Base-by-base conservation (phyloP, 768 basidiomycete species). In the Pleurotus salmoneostramineus region DNA sequence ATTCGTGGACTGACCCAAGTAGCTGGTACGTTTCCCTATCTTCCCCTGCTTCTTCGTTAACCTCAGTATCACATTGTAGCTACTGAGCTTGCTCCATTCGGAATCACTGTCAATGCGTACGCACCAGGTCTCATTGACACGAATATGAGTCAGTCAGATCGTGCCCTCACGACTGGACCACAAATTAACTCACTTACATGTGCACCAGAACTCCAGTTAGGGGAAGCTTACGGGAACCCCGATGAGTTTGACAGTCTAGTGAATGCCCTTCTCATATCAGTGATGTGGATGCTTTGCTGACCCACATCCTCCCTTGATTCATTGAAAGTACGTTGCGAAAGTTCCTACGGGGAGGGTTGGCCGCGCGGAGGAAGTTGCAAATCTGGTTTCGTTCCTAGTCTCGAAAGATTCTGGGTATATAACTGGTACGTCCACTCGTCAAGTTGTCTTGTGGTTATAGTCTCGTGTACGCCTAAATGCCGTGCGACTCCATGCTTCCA, bases 71-170 rank as follows among this genome's bases (percentile, higher is more conserved):
- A 35, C 27, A 55, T 49, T 6, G 8, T 42, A 78, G 76, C 77
- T 0, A 40, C 63, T 15, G 76, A 78, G 60, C 63, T 77, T 3
- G 76, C 68, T 6, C 60, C 60, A 31, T 60, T 77, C 56, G 64
- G 64, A 5, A 80, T 79, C 36, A 77, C 73, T 1, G 76, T 77
- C 14, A 79, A 80, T 37, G 71, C 74, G 1, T 77, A 77, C 50
- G 71, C 74, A 6, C 74, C 74, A 14, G 73, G 76, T 44, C 2
- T 66, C 55, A 62, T 65, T 8, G 61, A 65, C 43, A 66, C 64
- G 60, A 46, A 56, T 33, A 56, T 56, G 56, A 46, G 56, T 56
- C 31, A 5, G 59, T 60, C 3, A 11, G 15, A 4, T 15, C 54
- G 14, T 17, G 27, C 50, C 12, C 7, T 31, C 5, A 12, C 40